A percentile compares a stretch with the other conserved stretches of the same genome.
phyloP scores from a whole-genome alignment of 805 yeast genomes.

The Grigorovia jiainica region DNA sequence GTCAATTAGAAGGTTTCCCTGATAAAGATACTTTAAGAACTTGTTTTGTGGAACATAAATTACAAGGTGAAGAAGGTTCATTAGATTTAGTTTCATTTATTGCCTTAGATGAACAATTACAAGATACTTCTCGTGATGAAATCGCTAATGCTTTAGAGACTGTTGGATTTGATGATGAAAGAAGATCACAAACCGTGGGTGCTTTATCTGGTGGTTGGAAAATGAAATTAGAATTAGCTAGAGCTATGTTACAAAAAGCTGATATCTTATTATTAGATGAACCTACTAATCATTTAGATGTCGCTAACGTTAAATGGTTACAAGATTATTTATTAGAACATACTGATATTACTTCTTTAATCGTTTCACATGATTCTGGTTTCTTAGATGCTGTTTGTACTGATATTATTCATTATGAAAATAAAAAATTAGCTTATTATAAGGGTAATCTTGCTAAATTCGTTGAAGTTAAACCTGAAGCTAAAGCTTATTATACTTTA shows the following conservation, averaged over 20 bases:
- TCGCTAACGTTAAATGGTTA: constrained; percentile 85
- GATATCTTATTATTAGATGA: constrained; percentile 91
- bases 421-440: constrained; percentile 87
- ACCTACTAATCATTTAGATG: constrained; percentile 98
- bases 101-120: constrained; percentile 78
- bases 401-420: constrained; percentile 92
- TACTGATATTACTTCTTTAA: constrained; percentile 82
- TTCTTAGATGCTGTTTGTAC: constrained; percentile 94
- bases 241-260: constrained; percentile 97
- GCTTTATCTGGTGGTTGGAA: constrained; percentile 99
- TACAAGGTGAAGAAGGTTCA: constrained; percentile 91
- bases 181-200: constrained; percentile 86
- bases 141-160: constrained; percentile 66
- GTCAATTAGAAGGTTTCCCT: constrained; percentile 97
- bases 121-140: constrained; percentile 52
- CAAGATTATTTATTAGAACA: constrained; percentile 77
- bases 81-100: constrained; percentile 82
- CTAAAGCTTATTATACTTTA: constrained; percentile 88
- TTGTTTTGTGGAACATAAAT: constrained; percentile 93
- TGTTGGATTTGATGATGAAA: constrained; percentile 88
- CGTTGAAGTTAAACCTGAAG: constrained; percentile 89
- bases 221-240: constrained; percentile 96
- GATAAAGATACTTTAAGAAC: constrained; percentile 77
- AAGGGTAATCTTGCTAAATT: constrained; percentile 92
- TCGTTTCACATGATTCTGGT: constrained; percentile 96